These are phyloP conservation scores for Penstemon davidsonii DNA, from an alignment of 257 asterid species.

Conservation along the genomic window DNA sequence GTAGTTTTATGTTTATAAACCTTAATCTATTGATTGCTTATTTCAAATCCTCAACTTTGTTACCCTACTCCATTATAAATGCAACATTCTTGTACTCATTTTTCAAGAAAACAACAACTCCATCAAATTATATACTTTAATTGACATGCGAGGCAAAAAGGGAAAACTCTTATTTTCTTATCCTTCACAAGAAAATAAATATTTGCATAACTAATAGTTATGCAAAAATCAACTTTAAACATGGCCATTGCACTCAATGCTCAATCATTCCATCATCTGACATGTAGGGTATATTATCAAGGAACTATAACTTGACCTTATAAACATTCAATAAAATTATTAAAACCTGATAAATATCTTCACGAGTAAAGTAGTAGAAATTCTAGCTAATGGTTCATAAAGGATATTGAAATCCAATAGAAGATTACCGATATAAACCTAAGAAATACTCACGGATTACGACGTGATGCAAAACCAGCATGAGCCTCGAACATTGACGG, in stretches of 20 bases:
- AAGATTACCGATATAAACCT: not conserved
- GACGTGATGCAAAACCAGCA: slow-evolving; percentile 87
- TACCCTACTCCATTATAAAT: too few relatives aligned
- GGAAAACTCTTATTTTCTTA: too few relatives aligned
- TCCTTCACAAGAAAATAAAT: too few relatives aligned
- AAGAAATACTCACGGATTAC: slow-evolving; percentile 79
- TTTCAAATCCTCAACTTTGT: too few relatives aligned
- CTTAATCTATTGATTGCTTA: too few relatives aligned
- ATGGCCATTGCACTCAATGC: not conserved
- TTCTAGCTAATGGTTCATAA: not conserved
- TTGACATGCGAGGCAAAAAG: too few relatives aligned
- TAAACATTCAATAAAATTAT: not conserved
- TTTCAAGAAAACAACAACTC: too few relatives aligned
- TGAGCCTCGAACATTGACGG: slow-evolving; percentile 88
- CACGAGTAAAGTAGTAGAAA: not conserved
- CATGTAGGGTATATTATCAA: not conserved
- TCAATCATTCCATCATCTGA: not conserved
- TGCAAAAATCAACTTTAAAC: too few relatives aligned
- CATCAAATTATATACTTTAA: too few relatives aligned
- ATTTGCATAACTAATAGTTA: too few relatives aligned
- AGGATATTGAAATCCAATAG: not conserved
- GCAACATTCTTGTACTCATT: too few relatives aligned
- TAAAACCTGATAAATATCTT: not conserved
- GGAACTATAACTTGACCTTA: not conserved
- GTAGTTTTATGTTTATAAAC: too few relatives aligned